phyloP scores from a whole-genome alignment of 202 grass and related monocot genomes.

The Elaeis oleifera region DNA sequence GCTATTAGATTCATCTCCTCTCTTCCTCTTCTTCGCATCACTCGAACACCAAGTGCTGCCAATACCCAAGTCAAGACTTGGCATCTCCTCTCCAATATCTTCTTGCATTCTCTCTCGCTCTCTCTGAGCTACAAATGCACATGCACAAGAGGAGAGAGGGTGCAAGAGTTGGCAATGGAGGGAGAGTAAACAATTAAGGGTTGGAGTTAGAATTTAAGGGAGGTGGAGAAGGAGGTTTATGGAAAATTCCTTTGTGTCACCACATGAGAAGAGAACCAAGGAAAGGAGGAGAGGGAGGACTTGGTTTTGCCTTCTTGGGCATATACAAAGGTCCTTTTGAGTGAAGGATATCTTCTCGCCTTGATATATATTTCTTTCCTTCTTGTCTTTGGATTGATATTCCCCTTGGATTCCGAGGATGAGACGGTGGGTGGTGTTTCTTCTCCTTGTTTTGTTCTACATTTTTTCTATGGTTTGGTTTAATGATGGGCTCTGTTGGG shows the following conservation, averaged over 20 bases:
- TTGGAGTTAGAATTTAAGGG: too few relatives aligned
- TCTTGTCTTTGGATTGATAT: conserved; percentile 38
- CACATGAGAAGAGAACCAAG: too few relatives aligned
- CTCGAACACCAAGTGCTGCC: conserved; percentile 19
- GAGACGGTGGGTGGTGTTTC: conserved; percentile 20
- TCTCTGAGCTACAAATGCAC: not conserved
- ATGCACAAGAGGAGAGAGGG: not conserved
- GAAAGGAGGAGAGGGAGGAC: too few relatives aligned
- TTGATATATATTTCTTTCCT: conserved; percentile 20
- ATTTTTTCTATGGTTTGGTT: conserved; percentile 15
- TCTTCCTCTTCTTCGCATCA: conserved; percentile 24
- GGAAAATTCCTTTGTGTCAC: too few relatives aligned
- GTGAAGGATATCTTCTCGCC: too few relatives aligned
- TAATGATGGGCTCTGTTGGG: not conserved
- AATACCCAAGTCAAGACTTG: conserved; percentile 43
- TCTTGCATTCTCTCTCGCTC: conserved; percentile 8
- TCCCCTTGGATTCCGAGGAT: conserved; percentile 36
- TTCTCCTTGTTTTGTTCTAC: conserved; percentile 30
- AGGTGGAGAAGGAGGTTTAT: too few relatives aligned
- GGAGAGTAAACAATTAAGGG: too few relatives aligned
- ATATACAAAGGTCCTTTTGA: too few relatives aligned
- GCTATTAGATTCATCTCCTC: conserved; percentile 9
- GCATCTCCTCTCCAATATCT: conserved; percentile 33
- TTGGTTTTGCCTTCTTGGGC: too few relatives aligned
- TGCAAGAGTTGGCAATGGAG: too few relatives aligned